Percentiles rank a stretch among this genome's conserved stretches.
Conservation (phyloP, 345 rosid species). For the Aurinia saxatilis region DNA sequence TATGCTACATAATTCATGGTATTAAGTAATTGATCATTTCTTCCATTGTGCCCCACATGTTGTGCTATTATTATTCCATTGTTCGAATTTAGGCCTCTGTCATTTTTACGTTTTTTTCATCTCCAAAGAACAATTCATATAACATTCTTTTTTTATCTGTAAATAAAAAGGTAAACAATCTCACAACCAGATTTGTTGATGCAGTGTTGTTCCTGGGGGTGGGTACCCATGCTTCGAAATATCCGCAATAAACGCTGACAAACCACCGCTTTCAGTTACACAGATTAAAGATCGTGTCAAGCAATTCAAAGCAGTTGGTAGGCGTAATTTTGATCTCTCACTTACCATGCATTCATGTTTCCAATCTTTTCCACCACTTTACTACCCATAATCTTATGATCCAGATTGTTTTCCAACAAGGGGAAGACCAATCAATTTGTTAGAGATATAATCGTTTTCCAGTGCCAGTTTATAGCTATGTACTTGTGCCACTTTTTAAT, state of each 20-base stretch:
- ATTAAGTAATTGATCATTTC: no score
- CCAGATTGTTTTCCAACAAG: background rate
- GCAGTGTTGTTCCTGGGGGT: slow-evolving; percentile 50
- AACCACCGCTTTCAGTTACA: slow-evolving; percentile 64
- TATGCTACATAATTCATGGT: background rate
- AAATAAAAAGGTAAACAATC: slow-evolving; percentile 1
- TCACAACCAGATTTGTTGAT: slow-evolving; percentile 22
- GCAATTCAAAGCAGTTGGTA: slow-evolving; percentile 74
- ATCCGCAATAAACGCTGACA: slow-evolving; percentile 92
- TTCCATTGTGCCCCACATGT: no score
- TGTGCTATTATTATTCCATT: background rate
- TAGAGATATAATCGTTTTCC: slow-evolving; percentile 10
- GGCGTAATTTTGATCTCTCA: slow-evolving; percentile 23
- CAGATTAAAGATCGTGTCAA: slow-evolving; percentile 67
- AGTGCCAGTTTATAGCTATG: background rate
- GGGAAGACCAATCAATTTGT: background rate
- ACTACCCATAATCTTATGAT: background rate
- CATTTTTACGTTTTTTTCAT: background rate
- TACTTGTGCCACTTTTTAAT: background rate
- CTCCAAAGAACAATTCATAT: background rate
- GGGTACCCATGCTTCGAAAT: slow-evolving; percentile 91
- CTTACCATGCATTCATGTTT: background rate
- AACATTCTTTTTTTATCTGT: background rate
- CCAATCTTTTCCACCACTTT: background rate
- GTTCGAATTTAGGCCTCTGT: background rate